phyloP scores from a whole-genome alignment of 176 grass and related monocot genomes.

The Phragmites australis region DNA sequence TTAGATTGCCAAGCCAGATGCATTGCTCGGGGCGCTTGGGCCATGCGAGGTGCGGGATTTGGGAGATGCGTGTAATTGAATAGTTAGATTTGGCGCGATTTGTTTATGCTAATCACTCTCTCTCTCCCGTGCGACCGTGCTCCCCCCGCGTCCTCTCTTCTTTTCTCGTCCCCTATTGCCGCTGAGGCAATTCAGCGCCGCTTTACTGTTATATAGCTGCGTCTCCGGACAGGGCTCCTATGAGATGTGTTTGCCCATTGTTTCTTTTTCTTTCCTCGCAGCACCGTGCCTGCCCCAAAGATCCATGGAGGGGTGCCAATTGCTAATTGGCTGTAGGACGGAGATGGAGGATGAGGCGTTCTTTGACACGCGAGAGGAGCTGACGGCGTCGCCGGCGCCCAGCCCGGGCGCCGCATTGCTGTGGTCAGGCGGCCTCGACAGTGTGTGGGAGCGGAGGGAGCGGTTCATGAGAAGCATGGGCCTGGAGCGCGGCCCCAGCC shows the following conservation, averaged over 20 bases:
- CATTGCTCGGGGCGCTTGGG: slow-evolving; percentile 46
- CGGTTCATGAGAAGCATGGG: slow-evolving; percentile 64
- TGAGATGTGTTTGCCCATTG: slow-evolving; percentile 37
- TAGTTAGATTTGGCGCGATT: slow-evolving; percentile 50
- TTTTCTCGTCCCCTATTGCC: slow-evolving; percentile 37
- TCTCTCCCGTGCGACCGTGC: slow-evolving; percentile 11
- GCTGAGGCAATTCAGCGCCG: slow-evolving; percentile 45
- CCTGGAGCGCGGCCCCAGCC: slow-evolving; percentile 42
- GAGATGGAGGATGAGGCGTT: slow-evolving; percentile 49
- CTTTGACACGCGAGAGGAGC: slow-evolving; percentile 50
- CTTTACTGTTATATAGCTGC: slow-evolving; percentile 62
- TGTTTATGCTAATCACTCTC: slow-evolving; percentile 37
- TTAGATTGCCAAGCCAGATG: slow-evolving; percentile 41
- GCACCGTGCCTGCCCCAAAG: slow-evolving; percentile 5
- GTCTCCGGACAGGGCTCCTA: slow-evolving; percentile 18
- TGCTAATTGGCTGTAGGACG: slow-evolving; percentile 25
- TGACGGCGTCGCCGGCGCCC: slow-evolving; percentile 30
- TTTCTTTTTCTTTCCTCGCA: slow-evolving; percentile 25
- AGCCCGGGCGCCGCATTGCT: slow-evolving; percentile 48
- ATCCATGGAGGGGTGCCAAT: slow-evolving; percentile 48
- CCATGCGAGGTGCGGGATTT: slow-evolving; percentile 45
- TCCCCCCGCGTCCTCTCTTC: slow-evolving; percentile 12
- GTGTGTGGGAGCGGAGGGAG: slow-evolving; percentile 46
- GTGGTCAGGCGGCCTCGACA: slow-evolving; percentile 45
- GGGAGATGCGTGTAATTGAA: slow-evolving; percentile 49